phyloP scores from a whole-genome alignment of 2,329 filamentous ascomycete species.

The Helicocarpus griseus region DNA sequence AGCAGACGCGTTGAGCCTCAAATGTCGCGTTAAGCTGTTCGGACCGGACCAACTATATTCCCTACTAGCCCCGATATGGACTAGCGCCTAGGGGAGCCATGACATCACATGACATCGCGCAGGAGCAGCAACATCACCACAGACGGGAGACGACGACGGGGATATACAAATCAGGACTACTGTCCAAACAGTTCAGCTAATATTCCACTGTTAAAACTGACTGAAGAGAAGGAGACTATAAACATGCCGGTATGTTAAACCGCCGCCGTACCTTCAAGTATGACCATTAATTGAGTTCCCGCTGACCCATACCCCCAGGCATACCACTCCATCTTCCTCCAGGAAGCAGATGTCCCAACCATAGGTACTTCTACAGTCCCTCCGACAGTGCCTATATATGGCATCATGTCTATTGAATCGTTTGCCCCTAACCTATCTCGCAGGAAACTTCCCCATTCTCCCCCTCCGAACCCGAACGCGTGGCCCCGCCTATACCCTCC shows the following conservation, averaged over 20 bases:
- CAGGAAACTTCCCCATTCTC: slow-evolving; percentile 87
- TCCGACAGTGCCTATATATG: neutral
- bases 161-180: neutral
- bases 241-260: slow-evolving; percentile 39
- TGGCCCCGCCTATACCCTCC: slow-evolving; percentile 83
- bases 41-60: slow-evolving; percentile 27
- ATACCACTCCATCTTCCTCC: slow-evolving; percentile 94
- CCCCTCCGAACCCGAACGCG: slow-evolving; percentile 90
- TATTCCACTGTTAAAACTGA: neutral
- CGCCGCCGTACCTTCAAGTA: neutral
- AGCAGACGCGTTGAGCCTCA: slow-evolving; percentile 22
- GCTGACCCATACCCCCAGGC: slow-evolving; percentile 46
- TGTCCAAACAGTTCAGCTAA: neutral
- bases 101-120: neutral
- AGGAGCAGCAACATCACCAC: neutral
- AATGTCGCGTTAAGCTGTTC: slow-evolving; percentile 32
- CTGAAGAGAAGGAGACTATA: slow-evolving; percentile 7
- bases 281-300: neutral
- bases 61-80: neutral
- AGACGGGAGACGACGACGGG: neutral
- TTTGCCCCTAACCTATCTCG: slow-evolving; percentile 18
- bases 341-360: slow-evolving; percentile 61
- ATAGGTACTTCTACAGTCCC: slow-evolving; percentile 40
- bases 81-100: neutral
- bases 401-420: neutral